Evolutionary conservation across 768 basidiomycete genomes (phyloP).

Genomic region (Trametopsis cervina): DNA sequence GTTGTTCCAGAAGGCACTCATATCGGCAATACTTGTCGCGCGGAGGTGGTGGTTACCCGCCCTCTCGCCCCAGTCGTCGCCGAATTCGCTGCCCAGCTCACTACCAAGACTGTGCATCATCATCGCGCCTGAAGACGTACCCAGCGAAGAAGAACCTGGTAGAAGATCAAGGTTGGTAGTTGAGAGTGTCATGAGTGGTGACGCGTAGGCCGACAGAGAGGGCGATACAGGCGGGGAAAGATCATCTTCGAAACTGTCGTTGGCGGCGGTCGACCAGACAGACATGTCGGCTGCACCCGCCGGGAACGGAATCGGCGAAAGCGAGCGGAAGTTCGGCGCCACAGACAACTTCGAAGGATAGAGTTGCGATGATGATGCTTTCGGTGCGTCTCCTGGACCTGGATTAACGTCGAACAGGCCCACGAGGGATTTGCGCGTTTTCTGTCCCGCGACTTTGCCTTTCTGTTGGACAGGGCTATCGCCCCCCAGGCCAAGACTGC

Average conservation of each 20-base stretch:
- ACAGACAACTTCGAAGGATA: constrained; percentile 14
- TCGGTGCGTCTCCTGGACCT: not conserved
- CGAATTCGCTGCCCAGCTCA: constrained; percentile 52
- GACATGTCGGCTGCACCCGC: constrained; percentile 11
- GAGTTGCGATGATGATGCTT: not conserved
- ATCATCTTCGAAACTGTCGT: constrained; percentile 5
- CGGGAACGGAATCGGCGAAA: not conserved
- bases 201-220: constrained; percentile 4
- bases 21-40: constrained; percentile 48
- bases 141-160: not conserved
- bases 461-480: not conserved
- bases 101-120: constrained; percentile 26
- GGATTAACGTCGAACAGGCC: constrained; percentile 47
- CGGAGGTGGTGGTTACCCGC: constrained; percentile 39
- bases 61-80: constrained; percentile 35
- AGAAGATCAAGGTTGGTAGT: constrained; percentile 3
- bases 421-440: constrained; percentile 47
- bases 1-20: constrained; percentile 18
- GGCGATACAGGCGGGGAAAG: not conserved
- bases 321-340: constrained; percentile 10
- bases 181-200: not conserved
- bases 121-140: not conserved
- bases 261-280: constrained; percentile 19
- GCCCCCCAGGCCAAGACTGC: not conserved
- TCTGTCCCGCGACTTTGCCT: constrained; percentile 14